phyloP scores from a whole-genome alignment of 2,329 filamentous ascomycete genomes.

The Coniochaeta pulveracea region DNA sequence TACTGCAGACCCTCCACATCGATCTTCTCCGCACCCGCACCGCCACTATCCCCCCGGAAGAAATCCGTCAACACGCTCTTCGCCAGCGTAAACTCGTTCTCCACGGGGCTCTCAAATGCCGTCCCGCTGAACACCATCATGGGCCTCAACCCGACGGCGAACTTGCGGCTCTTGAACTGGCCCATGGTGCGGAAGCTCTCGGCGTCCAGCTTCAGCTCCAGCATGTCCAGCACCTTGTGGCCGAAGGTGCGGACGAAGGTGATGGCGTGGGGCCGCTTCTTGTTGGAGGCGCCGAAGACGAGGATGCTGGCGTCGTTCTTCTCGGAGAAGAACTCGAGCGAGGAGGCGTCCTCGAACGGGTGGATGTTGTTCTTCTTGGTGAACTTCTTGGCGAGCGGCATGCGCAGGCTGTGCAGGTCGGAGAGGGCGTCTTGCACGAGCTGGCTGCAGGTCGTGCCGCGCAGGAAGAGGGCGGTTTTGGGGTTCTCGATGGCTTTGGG shows the following conservation, averaged over 20 bases:
- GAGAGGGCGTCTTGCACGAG: slow-evolving; percentile 72
- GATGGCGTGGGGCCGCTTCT: slow-evolving; percentile 89
- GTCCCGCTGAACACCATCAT: slow-evolving; percentile 86
- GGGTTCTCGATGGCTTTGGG: slow-evolving; percentile 84
- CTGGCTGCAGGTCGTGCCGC: slow-evolving; percentile 76
- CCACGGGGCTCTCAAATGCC: slow-evolving; percentile 71
- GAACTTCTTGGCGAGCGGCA: slow-evolving; percentile 79
- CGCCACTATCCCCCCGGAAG: slow-evolving; percentile 61
- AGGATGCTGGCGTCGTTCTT: slow-evolving; percentile 91
- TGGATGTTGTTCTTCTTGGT: slow-evolving; percentile 94
- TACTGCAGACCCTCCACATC: slow-evolving; percentile 95
- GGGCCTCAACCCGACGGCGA: slow-evolving; percentile 74
- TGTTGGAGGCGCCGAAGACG: slow-evolving; percentile 74
- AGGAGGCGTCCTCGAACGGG: slow-evolving; percentile 82
- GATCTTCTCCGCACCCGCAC: slow-evolving; percentile 52
- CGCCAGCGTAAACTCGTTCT: slow-evolving; percentile 70
- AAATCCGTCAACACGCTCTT: slow-evolving; percentile 85
- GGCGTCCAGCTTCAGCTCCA: slow-evolving; percentile 76
- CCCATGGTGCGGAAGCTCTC: slow-evolving; percentile 57
- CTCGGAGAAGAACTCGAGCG: slow-evolving; percentile 87
- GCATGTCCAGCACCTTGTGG: slow-evolving; percentile 86
- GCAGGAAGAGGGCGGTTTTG: slow-evolving; percentile 81
- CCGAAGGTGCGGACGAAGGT: slow-evolving; percentile 76
- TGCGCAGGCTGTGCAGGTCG: slow-evolving; percentile 76
- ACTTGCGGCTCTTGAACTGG: slow-evolving; percentile 68